Conservation (phyloP, 2,329 filamentous ascomycete species). For the Fusarium graminum region DNA sequence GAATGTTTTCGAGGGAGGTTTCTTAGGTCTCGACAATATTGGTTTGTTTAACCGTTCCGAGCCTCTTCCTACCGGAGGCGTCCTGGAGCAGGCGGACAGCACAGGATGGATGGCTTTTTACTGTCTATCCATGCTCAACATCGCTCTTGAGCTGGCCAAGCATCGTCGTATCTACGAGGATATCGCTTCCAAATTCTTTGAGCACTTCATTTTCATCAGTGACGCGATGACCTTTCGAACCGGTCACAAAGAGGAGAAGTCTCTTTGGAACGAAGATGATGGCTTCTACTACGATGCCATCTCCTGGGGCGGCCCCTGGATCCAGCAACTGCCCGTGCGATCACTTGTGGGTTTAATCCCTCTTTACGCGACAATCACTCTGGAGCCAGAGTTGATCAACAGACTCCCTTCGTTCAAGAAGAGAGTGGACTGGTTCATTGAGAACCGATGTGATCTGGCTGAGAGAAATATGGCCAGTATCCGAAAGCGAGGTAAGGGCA, state of each 20-base stretch:
- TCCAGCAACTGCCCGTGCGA: conserved; percentile 90
- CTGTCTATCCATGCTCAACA: conserved; percentile 96
- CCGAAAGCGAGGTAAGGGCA: conserved; percentile 87
- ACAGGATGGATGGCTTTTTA: conserved; percentile 99
- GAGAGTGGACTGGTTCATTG: conserved; percentile 92
- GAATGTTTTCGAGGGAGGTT: conserved; percentile 97
- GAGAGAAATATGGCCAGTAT: conserved; percentile 97
- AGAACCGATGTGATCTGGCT: conserved; percentile 86
- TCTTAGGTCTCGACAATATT: conserved; percentile 96
- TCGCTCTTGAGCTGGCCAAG: conserved; percentile 93
- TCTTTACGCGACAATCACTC: conserved; percentile 89
- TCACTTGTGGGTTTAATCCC: conserved; percentile 95
- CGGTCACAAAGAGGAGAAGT: conserved; percentile 78
- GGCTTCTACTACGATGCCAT: conserved; percentile 99
- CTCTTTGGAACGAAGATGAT: conserved; percentile 95
- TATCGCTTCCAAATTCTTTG: conserved; percentile 97
- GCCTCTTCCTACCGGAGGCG: conserved; percentile 91
- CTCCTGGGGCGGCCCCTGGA: conserved; percentile 93
- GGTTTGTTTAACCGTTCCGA: conserved; percentile 97
- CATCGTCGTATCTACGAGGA: conserved; percentile 96
- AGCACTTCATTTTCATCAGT: conserved; percentile 97
- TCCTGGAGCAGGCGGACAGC: conserved; percentile 95
- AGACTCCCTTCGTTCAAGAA: conserved; percentile 94
- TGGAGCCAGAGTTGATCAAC: conserved; percentile 94
- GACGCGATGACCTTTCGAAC: conserved; percentile 93